Evolutionary conservation across 345 rosid species (phyloP), one percentile per base, ranked within the genome.

Genomic region (Arabidopsis suecica): DNA sequence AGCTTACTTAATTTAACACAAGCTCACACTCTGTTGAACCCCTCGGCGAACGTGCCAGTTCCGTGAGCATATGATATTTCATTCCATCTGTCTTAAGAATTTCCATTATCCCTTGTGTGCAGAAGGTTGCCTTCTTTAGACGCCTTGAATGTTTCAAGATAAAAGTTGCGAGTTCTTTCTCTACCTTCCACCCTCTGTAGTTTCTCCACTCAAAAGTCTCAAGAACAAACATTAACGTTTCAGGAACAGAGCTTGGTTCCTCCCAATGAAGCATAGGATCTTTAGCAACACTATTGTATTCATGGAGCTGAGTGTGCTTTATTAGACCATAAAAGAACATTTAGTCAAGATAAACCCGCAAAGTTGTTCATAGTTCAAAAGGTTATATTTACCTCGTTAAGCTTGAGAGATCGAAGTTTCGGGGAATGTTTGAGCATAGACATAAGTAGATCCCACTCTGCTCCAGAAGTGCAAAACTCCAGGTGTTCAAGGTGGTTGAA

Each of bases 181-280:
- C 68, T 6, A 5, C 16, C 3, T 6, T 18, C 25, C 41, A 10
- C 25, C 68, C 75, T 36, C 68, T 71, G 49, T 60, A 71, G 45
- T 38, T 71, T 61, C 18, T 71, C 68, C 75, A 71, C 60, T 59
- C 60, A 1, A 71, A 23, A n/a, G 58, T 71, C 33, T 59, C 48
- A n/a, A 71, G 75, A 59, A 16, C 45, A 11, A 34, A 59, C 67
- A 59, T 47, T 50, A 71, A 61, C 12, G 68, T 9, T 60, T 71
- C 60, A 36, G 75, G 68, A 71, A 60, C 44, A 7, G 25, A 5
- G 22, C 28, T 61, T 18, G 75, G 68, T 14, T 71, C 68, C 9
- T 48, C 57, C 67, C 67, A 60, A 36, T 70, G 45, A 56, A 10
- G 3, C 25, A 13, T 25, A 23, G 38, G 10, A 22, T 6, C 20